Base-by-base conservation (phyloP, 2,329 filamentous ascomycete genomes). In the Sporothrix globosa region DNA sequence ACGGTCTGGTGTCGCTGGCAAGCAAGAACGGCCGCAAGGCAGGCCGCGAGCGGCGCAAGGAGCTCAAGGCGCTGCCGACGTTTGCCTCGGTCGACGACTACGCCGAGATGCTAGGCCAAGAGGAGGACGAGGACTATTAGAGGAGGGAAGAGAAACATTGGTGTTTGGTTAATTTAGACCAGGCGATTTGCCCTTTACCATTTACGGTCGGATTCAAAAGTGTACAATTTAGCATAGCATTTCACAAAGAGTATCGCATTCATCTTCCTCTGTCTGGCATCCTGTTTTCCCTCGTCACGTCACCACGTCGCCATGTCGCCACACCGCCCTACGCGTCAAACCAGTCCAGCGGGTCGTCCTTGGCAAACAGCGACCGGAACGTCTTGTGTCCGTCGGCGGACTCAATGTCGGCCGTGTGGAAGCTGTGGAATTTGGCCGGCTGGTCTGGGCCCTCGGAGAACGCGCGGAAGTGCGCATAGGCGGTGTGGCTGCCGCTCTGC, bases 71-170 rank as follows among this genome's bases (percentile, higher is more conserved):
- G 74, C 83, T 99, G 75, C 96, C 96, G 7, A 96, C 89, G 48
- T 99, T 99, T 83, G 96, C 96, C 24, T 96, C 92, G 44, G 91
- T 87, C 44, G 96, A 98, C 69, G 96, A 98, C 79, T 99, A 98
- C 80, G 95, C 93, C 19, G 91, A 91, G 76, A 85, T 97, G 82
- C 81, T 97, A 78, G 92, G 85, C 4, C 86, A 88, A 73, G 92
- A 96, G 67, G 88, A 89, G 73, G 89, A 89, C 21, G 81, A 74
- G 44, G 52, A 71, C n/a, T 74, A 72, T 52, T 30, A 24, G 21
- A 6, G 30, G 21, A 44, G 41, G 9, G 7, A 17, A 7, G 41
- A 46, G 11, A 63, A 2, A 34, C 9, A 41, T 4, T 14, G 17
- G 9, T 63, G 13, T n/a, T n/a, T 46, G 58, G 39, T 39, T 63